Evolutionary conservation across 2,329 filamentous ascomycete species (phyloP), one percentile per base, ranked within the genome.

Genomic region (Penicillium palitans): DNA sequence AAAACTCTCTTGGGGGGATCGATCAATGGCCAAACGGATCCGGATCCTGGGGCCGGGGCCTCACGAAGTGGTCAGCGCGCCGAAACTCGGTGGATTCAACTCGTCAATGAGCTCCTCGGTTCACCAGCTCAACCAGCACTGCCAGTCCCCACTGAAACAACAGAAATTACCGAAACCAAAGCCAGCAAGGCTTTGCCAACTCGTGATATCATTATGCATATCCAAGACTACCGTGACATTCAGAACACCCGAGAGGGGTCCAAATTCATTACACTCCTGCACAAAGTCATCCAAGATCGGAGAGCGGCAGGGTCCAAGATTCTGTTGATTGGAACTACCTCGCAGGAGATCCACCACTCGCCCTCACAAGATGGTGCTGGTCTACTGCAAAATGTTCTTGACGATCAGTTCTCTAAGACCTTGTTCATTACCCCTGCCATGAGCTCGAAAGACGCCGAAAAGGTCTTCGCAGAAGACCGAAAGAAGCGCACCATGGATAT

Each of bases 181-280:
- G 13, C 33, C 33, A 51, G 45, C 37, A 62, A 64, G 9, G 52
- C 57, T 31, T 66, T 64, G 24, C 61, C 62, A 29, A 60, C 54
- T 53, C 66, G 70, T 67, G 70, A 80, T 25, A 81, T 92, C 8
- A 87, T 98, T 58, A 80, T 96, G 40, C 91, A 91, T 66, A 78
- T 96, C 13, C 85, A 90, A 70, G 91, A 98, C 71, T 90, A 91
- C 68, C 86, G 90, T 53, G 90, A 96, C 62, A 80, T 99, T 9
- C 85, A 83, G 66, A 83, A 84, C 69, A 87, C 89, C 0, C 73
- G 83, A 6, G 86, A 91, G 58, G 91, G 91, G 12, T 81, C 84
- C 2, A 81, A 84, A 24, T 83, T 98, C 33, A 77, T 97, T 8
- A 78, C 81, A 41, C 86, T 88, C 58, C 77, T 99, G 13, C 86